Percentiles rank a stretch among this genome's conserved stretches.
Conservation (phyloP, 257 asterid species). For the Nicotiana sylvestris region DNA sequence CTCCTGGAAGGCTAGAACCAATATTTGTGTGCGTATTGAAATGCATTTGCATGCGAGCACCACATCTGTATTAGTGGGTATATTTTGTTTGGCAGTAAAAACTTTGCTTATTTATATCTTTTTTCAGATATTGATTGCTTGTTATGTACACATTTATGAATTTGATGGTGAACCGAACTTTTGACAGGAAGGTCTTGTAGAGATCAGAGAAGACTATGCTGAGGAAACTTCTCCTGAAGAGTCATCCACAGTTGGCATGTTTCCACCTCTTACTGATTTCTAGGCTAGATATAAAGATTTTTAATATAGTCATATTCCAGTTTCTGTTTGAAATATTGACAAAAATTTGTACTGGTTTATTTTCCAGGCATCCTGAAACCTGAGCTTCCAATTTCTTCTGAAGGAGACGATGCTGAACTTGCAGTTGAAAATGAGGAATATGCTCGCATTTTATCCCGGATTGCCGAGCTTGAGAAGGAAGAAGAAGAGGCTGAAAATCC, state of each 20-base stretch:
- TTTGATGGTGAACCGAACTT: neutral
- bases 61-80: neutral
- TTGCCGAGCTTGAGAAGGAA: slow-evolving; percentile 73
- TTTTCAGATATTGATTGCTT: neutral
- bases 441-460: slow-evolving; percentile 42
- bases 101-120: neutral
- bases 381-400: slow-evolving; percentile 21
- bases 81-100: neutral
- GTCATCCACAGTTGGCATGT: slow-evolving; percentile 31
- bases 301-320: neutral
- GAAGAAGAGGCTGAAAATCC: slow-evolving; percentile 64
- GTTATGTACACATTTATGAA: neutral
- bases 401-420: slow-evolving; percentile 27
- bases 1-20: too few relatives aligned
- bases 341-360: neutral
- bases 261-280: slow-evolving; percentile 9
- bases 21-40: neutral
- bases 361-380: slow-evolving; percentile 28
- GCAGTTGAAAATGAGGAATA: slow-evolving; percentile 57
- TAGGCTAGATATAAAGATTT: neutral
- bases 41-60: neutral
- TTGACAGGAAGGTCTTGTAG: slow-evolving; percentile 58
- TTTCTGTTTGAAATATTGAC: neutral
- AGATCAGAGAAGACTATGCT: slow-evolving; percentile 58
- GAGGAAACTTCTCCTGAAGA: slow-evolving; percentile 35